These are phyloP conservation scores for Acanthamoeba healyi DNA, from an alignment of 208 protist genomes.

Conservation along the genomic window DNA sequence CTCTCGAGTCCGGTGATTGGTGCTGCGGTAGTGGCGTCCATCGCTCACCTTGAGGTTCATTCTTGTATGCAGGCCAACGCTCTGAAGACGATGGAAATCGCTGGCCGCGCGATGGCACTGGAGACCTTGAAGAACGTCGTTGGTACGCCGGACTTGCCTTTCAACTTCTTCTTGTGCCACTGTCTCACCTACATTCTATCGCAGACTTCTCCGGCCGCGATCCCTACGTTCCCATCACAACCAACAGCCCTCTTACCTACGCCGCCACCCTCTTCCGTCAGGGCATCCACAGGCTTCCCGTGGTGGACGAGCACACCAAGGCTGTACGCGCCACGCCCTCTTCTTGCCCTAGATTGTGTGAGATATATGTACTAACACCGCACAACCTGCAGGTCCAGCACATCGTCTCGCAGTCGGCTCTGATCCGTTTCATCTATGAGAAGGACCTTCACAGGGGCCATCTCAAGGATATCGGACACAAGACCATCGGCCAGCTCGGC, in stretches of 20 bases:
- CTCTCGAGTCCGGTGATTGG: neutral
- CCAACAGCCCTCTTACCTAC: slow-evolving; percentile 52
- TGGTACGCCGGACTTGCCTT: neutral
- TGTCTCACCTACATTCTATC: neutral
- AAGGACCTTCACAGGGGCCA: slow-evolving; percentile 65
- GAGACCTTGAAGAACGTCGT: slow-evolving; percentile 71
- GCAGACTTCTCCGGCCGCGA: slow-evolving; percentile 64
- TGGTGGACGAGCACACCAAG: slow-evolving; percentile 41
- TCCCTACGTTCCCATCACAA: slow-evolving; percentile 54
- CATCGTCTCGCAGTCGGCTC: slow-evolving; percentile 61
- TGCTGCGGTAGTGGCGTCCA: neutral
- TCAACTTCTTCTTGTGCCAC: neutral
- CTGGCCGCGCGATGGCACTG: slow-evolving; percentile 67
- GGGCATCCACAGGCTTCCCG: slow-evolving; percentile 66
- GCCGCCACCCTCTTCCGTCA: neutral
- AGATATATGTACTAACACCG: neutral
- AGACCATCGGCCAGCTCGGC: slow-evolving; percentile 50
- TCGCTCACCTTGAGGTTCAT: no score
- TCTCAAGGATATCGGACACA: slow-evolving; percentile 59
- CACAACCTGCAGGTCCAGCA: neutral
- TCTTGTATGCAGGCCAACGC: slow-evolving; percentile 15
- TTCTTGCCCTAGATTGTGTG: neutral
- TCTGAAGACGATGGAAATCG: slow-evolving; percentile 66
- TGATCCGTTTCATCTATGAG: slow-evolving; percentile 15
- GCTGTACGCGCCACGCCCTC: neutral